These are phyloP conservation scores for Picochlorum sp. DNA, from an alignment of 139 green algal genomes.

Conservation along the genomic window DNA sequence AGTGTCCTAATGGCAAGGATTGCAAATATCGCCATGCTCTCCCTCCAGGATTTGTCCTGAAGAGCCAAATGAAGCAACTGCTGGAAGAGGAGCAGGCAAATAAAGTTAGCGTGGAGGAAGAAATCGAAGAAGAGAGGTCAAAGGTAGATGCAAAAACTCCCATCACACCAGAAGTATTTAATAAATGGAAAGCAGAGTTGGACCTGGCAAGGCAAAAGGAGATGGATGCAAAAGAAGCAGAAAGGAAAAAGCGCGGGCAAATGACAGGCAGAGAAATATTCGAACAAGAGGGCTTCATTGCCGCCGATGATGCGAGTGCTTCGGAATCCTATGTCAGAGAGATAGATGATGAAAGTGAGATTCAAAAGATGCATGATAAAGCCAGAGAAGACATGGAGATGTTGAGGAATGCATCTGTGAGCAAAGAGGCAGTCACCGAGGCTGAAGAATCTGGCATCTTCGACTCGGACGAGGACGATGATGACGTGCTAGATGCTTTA, in stretches of 20 bases:
- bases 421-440: slow-evolving; percentile 6
- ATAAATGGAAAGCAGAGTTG: slow-evolving; percentile 10
- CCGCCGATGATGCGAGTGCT: slow-evolving; percentile 61
- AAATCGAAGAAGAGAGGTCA: slow-evolving; percentile 82
- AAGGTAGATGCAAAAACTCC: slow-evolving; percentile 75
- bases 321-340: slow-evolving; percentile 57
- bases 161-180: slow-evolving; percentile 71
- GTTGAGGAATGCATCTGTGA: background rate
- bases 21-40: slow-evolving; percentile 97
- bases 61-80: slow-evolving; percentile 86
- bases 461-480: slow-evolving; percentile 41
- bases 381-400: slow-evolving; percentile 15
- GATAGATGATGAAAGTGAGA: slow-evolving; percentile 62
- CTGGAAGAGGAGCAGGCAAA: slow-evolving; percentile 63
- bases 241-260: slow-evolving; percentile 62
- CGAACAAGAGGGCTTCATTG: slow-evolving; percentile 64
- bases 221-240: slow-evolving; percentile 19
- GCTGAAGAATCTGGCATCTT: slow-evolving; percentile 38
- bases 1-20: slow-evolving; percentile 88
- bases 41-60: slow-evolving; percentile 88
- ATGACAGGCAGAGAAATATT: slow-evolving; percentile 91
- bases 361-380: slow-evolving; percentile 34
- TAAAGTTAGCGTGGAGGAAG: slow-evolving; percentile 66
- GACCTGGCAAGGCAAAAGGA: background rate
- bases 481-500: slow-evolving; percentile 36